Percentiles rank a stretch among this genome's conserved stretches.
phyloP scores from a whole-genome alignment of 768 basidiomycete genomes.

The Chlorophyllum brunneum region DNA sequence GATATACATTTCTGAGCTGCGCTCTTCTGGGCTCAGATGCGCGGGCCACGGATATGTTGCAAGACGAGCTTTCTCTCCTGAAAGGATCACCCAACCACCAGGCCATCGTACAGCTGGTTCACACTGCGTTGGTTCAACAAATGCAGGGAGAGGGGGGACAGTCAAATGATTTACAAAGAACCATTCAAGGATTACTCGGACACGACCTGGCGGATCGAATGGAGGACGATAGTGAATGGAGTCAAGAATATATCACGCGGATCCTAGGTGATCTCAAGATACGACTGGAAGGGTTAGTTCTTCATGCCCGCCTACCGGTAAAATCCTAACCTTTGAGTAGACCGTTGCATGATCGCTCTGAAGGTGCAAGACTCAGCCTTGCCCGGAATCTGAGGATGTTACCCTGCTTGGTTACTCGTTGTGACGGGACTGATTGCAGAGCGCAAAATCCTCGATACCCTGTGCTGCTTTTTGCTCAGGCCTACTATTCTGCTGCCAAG shows the following conservation, averaged over 20 bases:
- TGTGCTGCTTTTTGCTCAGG: constrained; percentile 24
- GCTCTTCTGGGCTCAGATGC: background rate
- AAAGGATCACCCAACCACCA: constrained; percentile 2
- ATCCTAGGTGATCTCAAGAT: constrained; percentile 43
- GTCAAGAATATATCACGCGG: constrained; percentile 39
- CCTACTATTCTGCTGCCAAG: constrained; percentile 31
- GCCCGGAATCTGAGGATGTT: constrained; percentile 29
- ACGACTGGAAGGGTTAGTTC: constrained; percentile 37
- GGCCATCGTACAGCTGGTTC: background rate
- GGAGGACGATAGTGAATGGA: constrained; percentile 44
- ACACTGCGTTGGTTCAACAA: background rate
- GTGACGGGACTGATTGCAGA: constrained; percentile 27
- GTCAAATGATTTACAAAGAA: background rate
- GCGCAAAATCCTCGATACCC: constrained; percentile 20
- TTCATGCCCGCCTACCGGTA: background rate
- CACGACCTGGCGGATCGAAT: constrained; percentile 51
- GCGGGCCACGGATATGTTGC: background rate
- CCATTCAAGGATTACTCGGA: constrained; percentile 36
- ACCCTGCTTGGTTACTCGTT: constrained; percentile 34
- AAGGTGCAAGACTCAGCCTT: constrained; percentile 28
- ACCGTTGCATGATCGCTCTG: constrained; percentile 28
- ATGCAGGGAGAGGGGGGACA: background rate
- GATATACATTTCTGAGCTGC: background rate
- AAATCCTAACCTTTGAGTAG: constrained; percentile 24
- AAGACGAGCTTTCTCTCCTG: background rate